phyloP scores from a whole-genome alignment of 371 early-diverging fungal genomes.

The Catenaria anguillulae region DNA sequence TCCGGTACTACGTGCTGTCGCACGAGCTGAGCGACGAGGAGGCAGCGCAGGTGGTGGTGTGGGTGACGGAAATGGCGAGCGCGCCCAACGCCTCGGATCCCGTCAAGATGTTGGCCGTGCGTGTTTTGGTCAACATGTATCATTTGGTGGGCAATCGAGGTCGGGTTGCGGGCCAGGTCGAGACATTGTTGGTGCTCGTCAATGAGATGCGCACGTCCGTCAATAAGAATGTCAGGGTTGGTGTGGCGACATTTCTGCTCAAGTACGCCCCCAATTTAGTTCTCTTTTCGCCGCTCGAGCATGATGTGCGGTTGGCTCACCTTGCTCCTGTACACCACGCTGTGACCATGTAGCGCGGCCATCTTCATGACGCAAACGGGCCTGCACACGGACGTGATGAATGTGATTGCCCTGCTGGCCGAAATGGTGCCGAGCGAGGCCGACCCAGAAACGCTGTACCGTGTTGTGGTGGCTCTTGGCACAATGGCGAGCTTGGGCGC shows the following conservation, averaged over 20 bases:
- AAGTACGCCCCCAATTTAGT: constrained; percentile 13
- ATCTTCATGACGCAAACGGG: constrained; percentile 22
- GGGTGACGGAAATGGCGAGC: constrained; percentile 14
- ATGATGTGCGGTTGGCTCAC: background rate
- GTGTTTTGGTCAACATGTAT: constrained; percentile 47
- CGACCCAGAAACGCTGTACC: constrained; percentile 39
- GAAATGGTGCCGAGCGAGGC: constrained; percentile 28
- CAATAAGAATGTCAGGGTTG: constrained; percentile 26
- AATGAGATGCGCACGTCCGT: background rate
- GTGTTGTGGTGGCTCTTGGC: constrained; percentile 38
- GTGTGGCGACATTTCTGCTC: constrained; percentile 22
- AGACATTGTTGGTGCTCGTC: background rate
- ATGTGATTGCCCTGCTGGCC: constrained; percentile 27
- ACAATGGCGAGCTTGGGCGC: constrained; percentile 19
- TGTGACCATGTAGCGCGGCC: constrained; percentile 17
- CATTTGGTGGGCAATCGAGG: constrained; percentile 24
- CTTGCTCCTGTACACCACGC: background rate
- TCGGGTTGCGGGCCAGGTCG: constrained; percentile 9
- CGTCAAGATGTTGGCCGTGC: constrained; percentile 26
- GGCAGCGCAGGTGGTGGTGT: constrained; percentile 2
- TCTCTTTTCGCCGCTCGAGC: background rate
- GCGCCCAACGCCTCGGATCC: constrained; percentile 46
- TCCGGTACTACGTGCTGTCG: background rate
- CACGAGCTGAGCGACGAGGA: constrained; percentile 19
- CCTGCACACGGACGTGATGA: constrained; percentile 24